These are phyloP conservation scores for Ganoderma resinaceum DNA, from an alignment of 1,284 basidiomycete genomes.

Conservation along the genomic window DNA sequence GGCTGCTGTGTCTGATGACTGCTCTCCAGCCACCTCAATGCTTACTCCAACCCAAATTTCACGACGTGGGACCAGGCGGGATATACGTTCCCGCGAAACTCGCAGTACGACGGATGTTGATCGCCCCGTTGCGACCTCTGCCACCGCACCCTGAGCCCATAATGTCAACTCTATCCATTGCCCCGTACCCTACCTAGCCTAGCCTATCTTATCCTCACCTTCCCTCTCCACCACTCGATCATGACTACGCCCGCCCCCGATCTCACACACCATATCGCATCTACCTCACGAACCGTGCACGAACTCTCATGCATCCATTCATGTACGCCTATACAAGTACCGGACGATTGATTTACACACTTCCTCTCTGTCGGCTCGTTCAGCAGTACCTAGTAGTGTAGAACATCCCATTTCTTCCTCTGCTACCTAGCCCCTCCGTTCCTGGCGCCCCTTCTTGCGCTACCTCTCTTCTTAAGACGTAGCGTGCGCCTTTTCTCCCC, in stretches of 20 bases:
- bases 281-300: slow-evolving; percentile 29
- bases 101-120: slow-evolving; percentile 56
- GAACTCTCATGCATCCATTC: slow-evolving; percentile 29
- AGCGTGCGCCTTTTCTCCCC: neutral
- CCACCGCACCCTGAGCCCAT: neutral
- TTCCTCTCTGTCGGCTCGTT: slow-evolving; percentile 1
- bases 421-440: slow-evolving; percentile 16
- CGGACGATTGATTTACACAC: slow-evolving; percentile 19
- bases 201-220: neutral
- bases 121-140: neutral
- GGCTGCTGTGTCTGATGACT: neutral
- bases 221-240: neutral
- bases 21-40: slow-evolving; percentile 63
- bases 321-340: slow-evolving; percentile 29
- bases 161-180: slow-evolving; percentile 1
- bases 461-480: slow-evolving; percentile 3
- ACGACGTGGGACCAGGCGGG: slow-evolving; percentile 79
- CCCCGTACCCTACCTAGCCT: slow-evolving; percentile 9
- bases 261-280: slow-evolving; percentile 13
- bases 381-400: slow-evolving; percentile 20
- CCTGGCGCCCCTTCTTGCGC: slow-evolving; percentile 12
- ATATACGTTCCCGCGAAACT: slow-evolving; percentile 75
- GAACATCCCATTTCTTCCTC: slow-evolving; percentile 13
- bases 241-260: slow-evolving; percentile 2
- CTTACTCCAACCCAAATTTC: slow-evolving; percentile 75